Evolutionary conservation across 2,329 filamentous ascomycete genomes (phyloP).

Genomic region (Xylaria digitata): DNA sequence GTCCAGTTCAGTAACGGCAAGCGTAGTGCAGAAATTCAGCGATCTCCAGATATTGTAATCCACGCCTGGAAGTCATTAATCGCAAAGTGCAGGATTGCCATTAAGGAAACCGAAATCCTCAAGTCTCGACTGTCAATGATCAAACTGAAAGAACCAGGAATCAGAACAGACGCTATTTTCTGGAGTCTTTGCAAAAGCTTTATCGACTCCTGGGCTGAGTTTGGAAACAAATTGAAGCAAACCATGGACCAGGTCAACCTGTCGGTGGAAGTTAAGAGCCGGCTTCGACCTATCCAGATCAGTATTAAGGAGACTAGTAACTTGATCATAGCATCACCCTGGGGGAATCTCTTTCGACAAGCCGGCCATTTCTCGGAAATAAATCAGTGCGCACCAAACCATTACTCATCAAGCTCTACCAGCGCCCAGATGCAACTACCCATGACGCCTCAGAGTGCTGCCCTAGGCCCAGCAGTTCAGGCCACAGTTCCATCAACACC

Average conservation of each 20-base stretch:
- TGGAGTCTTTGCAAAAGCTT: constrained; percentile 81
- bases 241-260: constrained; percentile 63
- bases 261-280: constrained; percentile 74
- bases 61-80: constrained; percentile 78
- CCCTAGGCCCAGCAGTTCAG: constrained; percentile 88
- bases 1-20: constrained; percentile 73
- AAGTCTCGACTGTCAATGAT: constrained; percentile 79
- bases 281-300: constrained; percentile 84
- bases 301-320: constrained; percentile 83
- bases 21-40: constrained; percentile 70
- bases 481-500: constrained; percentile 84
- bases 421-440: constrained; percentile 63
- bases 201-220: constrained; percentile 75
- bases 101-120: constrained; percentile 79
- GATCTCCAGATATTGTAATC: constrained; percentile 68
- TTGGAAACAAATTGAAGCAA: constrained; percentile 70
- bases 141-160: constrained; percentile 84
- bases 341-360: constrained; percentile 60
- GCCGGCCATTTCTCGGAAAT: constrained; percentile 44
- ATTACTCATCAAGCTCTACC: constrained; percentile 51
- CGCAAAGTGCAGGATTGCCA: constrained; percentile 74
- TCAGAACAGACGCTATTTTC: constrained; percentile 71
- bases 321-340: constrained; percentile 72
- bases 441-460: constrained; percentile 89
- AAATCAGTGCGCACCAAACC: constrained; percentile 48